A percentile compares a stretch with the other conserved stretches of the same genome.
Conservation (phyloP, 371 early-diverging fungal species). For the Apophysomyces elegans region DNA sequence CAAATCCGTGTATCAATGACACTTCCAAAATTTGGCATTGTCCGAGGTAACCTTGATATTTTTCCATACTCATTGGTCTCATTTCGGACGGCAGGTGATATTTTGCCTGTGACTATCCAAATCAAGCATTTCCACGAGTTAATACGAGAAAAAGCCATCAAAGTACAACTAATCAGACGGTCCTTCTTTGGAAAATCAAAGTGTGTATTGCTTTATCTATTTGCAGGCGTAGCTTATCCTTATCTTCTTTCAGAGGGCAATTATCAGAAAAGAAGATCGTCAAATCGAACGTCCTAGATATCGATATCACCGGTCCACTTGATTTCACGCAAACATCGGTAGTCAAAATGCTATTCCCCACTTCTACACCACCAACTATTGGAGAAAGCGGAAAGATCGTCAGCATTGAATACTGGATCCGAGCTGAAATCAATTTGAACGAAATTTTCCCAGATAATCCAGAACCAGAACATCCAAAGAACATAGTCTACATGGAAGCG, state of each 20-base stretch:
- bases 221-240: neutral
- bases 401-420: conserved; percentile 41
- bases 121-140: conserved; percentile 34
- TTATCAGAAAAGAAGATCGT: conserved; percentile 14
- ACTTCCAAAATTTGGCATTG: conserved; percentile 44
- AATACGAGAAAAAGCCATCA: conserved; percentile 18
- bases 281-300: conserved; percentile 15
- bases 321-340: conserved; percentile 26
- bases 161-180: conserved; percentile 20
- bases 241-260: neutral
- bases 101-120: conserved; percentile 35
- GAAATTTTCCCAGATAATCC: conserved; percentile 23
- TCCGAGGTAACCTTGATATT: conserved; percentile 38
- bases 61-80: neutral
- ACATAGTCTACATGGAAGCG: conserved; percentile 28
- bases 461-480: conserved; percentile 15
- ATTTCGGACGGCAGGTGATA: conserved; percentile 36
- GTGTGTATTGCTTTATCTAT: neutral
- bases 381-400: conserved; percentile 31
- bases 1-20: conserved; percentile 29
- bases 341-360: conserved; percentile 36
- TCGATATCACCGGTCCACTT: conserved; percentile 27
- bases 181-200: conserved; percentile 20
- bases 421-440: conserved; percentile 40
- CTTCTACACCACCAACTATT: conserved; percentile 34